phyloP scores from a whole-genome alignment of 495 filamentous ascomycete species.

The Terfezia boudieri region DNA sequence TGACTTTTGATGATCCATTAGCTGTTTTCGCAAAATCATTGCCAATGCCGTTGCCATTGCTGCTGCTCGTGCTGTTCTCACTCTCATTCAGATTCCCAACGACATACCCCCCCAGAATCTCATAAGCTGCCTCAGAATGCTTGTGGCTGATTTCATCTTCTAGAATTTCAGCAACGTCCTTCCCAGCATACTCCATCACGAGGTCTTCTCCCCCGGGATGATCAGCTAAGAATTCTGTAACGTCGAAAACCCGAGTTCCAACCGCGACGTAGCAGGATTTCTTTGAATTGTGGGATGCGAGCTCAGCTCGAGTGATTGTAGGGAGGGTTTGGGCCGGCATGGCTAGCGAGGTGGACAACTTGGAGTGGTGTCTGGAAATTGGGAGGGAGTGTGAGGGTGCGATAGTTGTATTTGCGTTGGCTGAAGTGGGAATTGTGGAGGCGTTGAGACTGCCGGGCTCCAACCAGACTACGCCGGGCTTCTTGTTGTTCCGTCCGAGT shows the following conservation, averaged over 20 bases:
- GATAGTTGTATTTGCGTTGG: slow-evolving; percentile 8
- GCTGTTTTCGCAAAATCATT: slow-evolving; percentile 8
- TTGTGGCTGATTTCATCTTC: slow-evolving; percentile 60
- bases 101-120: slow-evolving; percentile 66
- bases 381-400: slow-evolving; percentile 21
- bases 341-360: slow-evolving; percentile 10
- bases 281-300: slow-evolving; percentile 52
- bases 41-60: slow-evolving; percentile 7
- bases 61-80: slow-evolving; percentile 6
- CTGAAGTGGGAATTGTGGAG: too few relatives aligned
- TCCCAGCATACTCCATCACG: slow-evolving; percentile 72
- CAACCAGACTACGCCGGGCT: too few relatives aligned
- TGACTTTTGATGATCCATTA: slow-evolving; percentile 6
- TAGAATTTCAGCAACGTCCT: slow-evolving; percentile 66
- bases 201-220: slow-evolving; percentile 84
- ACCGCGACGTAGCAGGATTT: slow-evolving; percentile 88
- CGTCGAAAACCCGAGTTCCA: slow-evolving; percentile 78
- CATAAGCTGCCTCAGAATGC: slow-evolving; percentile 80
- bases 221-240: slow-evolving; percentile 66
- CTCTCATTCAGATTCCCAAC: slow-evolving; percentile 34
- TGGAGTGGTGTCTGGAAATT: slow-evolving; percentile 18
- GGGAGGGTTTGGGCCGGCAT: slow-evolving; percentile 34
- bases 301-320: slow-evolving; percentile 52
- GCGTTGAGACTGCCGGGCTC: too few relatives aligned
- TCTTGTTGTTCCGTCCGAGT: too few relatives aligned